Evolutionary conservation across 495 filamentous ascomycete genomes (phyloP), one percentile per base, ranked within the genome.

Genomic region (Choiromyces venosus): DNA sequence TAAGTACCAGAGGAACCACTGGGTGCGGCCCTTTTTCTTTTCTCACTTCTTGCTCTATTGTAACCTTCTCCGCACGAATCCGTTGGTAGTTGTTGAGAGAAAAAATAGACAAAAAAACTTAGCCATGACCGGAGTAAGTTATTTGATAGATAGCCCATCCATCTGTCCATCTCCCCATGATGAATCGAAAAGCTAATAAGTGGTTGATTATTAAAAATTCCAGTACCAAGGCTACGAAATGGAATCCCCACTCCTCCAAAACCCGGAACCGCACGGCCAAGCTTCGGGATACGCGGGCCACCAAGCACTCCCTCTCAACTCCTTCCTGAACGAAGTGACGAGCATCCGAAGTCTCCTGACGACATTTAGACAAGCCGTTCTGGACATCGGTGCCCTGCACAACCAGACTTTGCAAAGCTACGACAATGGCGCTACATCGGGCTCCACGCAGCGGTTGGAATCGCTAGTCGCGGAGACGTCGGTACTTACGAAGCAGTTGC

Each of bases 381-480:
- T 74, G 16, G 37, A 71, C 25, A 76, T 79, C 68, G 78, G 76
- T 6, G 70, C 72, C 68, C 76, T 79, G 21, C 77, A 79, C 42
- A 79, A 79, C 42, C 77, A 79, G 42, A 79, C 76, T 38, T 46
- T 79, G 19, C 77, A 79, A 73, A 75, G 71, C 37, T 79, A 79
- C 64, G 77, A 79, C 42, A 56, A 78, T 67, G 77, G 77, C 14
- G 74, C 77, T 66, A 74, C 77, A 5, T 64, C 78, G 4, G 73
- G 73, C 19, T 75, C 79, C 1, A 70, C 72, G 1, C 64, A 66
- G 65, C 84, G 87, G 77, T 83, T 91, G 38, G 88, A 92, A 78
- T 82, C 86, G 72, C 80, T 89, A 25, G 84, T 90, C 74, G 84
- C 89, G 40, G 85, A 90, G 65, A 91, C 90, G 3, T 89, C 91